A percentile compares a stretch with the other conserved stretches of the same genome.
Conservation (phyloP, 805 yeast genomes). For the Teunomyces barrocoloradensis region DNA sequence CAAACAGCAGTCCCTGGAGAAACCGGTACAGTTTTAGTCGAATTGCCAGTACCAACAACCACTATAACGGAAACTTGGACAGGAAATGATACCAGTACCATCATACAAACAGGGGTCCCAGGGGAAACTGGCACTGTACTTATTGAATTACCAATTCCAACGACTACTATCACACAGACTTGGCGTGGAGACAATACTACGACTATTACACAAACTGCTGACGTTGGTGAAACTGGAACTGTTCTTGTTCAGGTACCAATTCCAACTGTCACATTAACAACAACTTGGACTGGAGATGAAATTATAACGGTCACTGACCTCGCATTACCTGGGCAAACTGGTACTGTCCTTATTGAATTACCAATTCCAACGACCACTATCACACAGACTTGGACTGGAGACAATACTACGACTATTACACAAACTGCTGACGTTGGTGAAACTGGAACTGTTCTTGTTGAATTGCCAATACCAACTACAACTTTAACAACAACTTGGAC, state of each 20-base stretch:
- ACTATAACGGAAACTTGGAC: slow-evolving; percentile 12
- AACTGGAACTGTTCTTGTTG: too few species aligned
- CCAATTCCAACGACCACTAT: too few species aligned
- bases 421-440: too few species aligned
- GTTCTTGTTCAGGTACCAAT: slow-evolving; percentile 14
- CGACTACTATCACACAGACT: slow-evolving; percentile 9
- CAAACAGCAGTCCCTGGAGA: slow-evolving; percentile 5
- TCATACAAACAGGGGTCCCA: slow-evolving; percentile 7
- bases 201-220: slow-evolving; percentile 8
- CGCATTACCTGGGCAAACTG: slow-evolving; percentile 11
- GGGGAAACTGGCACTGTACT: slow-evolving; percentile 13
- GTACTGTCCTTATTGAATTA: slow-evolving; percentile 9
- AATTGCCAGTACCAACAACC: slow-evolving; percentile 10
- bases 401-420: too few species aligned
- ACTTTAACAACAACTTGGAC: too few species aligned
- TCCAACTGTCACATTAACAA: slow-evolving; percentile 5
- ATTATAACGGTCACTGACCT: neutral
- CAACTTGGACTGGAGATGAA: neutral
- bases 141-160: slow-evolving; percentile 11
- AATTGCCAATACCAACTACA: too few species aligned
- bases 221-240: slow-evolving; percentile 9
- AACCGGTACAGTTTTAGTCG: slow-evolving; percentile 12
- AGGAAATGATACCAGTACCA: slow-evolving; percentile 9
- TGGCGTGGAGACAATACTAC: slow-evolving; percentile 11
- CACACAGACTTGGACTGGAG: too few species aligned